Evolutionary conservation across 352 stramenopile species (phyloP).

Genomic region (Thraustochytrium striatum): DNA sequence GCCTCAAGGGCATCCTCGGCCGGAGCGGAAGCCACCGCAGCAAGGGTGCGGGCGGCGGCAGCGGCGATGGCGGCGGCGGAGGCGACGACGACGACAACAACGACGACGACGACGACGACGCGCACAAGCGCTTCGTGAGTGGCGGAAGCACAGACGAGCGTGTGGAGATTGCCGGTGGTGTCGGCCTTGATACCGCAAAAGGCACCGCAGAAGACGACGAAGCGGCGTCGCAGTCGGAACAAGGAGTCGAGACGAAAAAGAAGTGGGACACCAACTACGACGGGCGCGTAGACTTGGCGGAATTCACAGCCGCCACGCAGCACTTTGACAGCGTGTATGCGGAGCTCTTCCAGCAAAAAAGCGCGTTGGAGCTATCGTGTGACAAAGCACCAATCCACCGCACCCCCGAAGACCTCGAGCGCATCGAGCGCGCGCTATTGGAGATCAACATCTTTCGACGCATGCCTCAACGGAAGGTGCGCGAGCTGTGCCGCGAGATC

Average conservation of each 20-base stretch:
- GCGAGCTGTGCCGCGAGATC: conserved; percentile 11
- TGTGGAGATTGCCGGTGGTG: no score
- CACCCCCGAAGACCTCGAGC: not conserved
- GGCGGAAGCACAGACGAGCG: no score
- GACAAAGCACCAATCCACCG: not conserved
- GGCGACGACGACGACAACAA: not conserved
- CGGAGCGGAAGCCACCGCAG: no score
- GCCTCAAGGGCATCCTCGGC: not conserved
- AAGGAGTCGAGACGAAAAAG: no score
- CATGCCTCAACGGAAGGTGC: conserved; percentile 29
- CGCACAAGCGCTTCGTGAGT: no score
- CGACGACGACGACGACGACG: not conserved
- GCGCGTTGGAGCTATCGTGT: conserved; percentile 5
- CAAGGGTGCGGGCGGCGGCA: no score
- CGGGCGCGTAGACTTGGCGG: conserved; percentile 24
- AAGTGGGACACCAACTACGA: conserved; percentile 43
- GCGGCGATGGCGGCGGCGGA: no score
- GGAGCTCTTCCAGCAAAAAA: conserved; percentile 24
- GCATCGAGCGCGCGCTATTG: not conserved
- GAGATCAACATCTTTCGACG: conserved; percentile 25
- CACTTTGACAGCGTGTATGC: conserved; percentile 37
- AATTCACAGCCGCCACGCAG: conserved; percentile 33
- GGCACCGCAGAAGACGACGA: no score
- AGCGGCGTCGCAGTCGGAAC: no score
- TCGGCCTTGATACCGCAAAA: no score